phyloP scores from a whole-genome alignment of 2,329 filamentous ascomycete genomes.

The Orbilia brochopaga region DNA sequence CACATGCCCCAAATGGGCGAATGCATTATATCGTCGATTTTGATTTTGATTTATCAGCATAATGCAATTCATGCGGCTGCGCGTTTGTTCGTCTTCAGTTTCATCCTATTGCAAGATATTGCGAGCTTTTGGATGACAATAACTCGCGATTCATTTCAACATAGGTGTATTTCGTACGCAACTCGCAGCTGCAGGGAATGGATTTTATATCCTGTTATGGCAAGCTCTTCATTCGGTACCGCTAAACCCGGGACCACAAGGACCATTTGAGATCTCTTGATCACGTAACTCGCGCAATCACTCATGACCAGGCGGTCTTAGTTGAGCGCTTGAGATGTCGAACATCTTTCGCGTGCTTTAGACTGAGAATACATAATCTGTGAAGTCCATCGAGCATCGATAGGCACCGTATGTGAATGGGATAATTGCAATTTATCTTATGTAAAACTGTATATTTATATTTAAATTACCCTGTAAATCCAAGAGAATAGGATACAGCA shows the following conservation, averaged over 20 bases:
- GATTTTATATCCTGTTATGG: conserved; percentile 38
- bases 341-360: no score
- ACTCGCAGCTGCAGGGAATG: conserved; percentile 24
- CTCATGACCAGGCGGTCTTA: no score
- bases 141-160: neutral
- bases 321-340: no score
- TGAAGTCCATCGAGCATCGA: no score
- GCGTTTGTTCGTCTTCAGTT: conserved; percentile 5
- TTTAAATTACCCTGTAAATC: no score
- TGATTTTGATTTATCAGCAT: conserved; percentile 50
- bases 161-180: neutral
- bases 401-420: no score
- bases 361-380: no score
- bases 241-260: neutral
- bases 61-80: neutral
- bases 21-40: neutral
- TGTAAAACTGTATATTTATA: no score
- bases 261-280: no score
- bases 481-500: neutral
- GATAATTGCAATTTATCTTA: no score
- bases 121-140: no score
- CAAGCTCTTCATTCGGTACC: conserved; percentile 33
- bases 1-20: neutral
- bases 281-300: no score
- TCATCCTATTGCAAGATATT: neutral